These are phyloP conservation scores for Venturia nashicola DNA, from an alignment of 2,329 filamentous ascomycete genomes.

Conservation along the genomic window DNA sequence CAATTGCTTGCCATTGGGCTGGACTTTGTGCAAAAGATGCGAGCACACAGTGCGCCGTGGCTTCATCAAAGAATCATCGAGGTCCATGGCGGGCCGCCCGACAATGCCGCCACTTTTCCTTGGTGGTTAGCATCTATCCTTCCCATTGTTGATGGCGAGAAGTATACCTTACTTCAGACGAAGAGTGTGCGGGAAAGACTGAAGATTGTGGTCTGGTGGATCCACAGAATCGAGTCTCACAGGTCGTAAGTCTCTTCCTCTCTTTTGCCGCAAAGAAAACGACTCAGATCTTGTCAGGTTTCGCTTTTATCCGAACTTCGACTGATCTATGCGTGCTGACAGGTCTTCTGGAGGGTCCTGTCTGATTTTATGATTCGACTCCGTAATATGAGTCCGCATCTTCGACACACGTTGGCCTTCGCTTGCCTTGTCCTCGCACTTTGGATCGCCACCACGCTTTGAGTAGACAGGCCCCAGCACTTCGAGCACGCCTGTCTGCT, in stretches of 20 bases:
- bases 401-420: constrained; percentile 5
- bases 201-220: constrained; percentile 74
- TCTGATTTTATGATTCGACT: constrained; percentile 4
- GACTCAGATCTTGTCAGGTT: neutral
- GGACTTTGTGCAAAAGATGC: constrained; percentile 58
- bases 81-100: constrained; percentile 66
- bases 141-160: constrained; percentile 65
- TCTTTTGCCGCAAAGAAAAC: neutral
- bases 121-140: constrained; percentile 85
- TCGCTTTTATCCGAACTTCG: neutral
- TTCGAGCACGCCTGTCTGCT: neutral
- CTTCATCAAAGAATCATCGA: constrained; percentile 57
- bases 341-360: constrained; percentile 9
- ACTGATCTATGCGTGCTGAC: constrained; percentile 7
- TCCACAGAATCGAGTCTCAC: constrained; percentile 55
- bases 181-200: constrained; percentile 68
- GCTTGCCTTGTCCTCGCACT: neutral
- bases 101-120: constrained; percentile 65
- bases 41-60: constrained; percentile 58
- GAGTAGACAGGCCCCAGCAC: neutral
- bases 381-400: neutral
- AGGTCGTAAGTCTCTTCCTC: constrained; percentile 50
- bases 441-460: constrained; percentile 6
- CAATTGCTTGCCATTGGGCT: constrained; percentile 53
- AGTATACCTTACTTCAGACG: constrained; percentile 62